Evolutionary conservation across 1,284 basidiomycete species (phyloP).

Genomic region (Leccinum griseonigrum): DNA sequence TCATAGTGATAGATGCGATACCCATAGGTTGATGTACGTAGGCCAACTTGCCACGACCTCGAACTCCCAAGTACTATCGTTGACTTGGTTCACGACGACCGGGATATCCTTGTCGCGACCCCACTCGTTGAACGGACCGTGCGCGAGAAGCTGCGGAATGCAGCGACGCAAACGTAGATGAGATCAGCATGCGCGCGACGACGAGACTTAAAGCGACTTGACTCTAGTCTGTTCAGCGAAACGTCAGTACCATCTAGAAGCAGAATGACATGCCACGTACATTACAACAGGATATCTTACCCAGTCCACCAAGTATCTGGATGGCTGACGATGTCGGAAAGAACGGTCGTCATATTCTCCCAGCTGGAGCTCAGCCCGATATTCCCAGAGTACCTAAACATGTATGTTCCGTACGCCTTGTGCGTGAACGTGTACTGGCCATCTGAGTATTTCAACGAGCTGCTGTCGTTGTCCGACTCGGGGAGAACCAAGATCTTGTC

Average conservation of each 20-base stretch:
- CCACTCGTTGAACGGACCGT: conserved; percentile 88
- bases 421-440: conserved; percentile 74
- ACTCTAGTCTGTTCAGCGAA: conserved; percentile 65
- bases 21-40: not conserved
- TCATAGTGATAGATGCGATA: no score
- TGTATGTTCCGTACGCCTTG: conserved; percentile 84
- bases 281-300: conserved; percentile 84
- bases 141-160: conserved; percentile 80
- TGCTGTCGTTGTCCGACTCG: conserved; percentile 69
- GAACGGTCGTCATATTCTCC: conserved; percentile 68
- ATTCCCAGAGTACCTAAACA: conserved; percentile 78
- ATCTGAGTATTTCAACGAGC: conserved; percentile 57
- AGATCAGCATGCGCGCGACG: conserved; percentile 78
- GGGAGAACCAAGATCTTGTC: conserved; percentile 84
- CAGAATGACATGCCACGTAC: conserved; percentile 40
- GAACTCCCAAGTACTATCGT: not conserved
- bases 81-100: not conserved
- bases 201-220: conserved; percentile 52
- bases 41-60: not conserved
- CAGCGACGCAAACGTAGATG: conserved; percentile 63
- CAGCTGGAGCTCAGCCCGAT: conserved; percentile 78
- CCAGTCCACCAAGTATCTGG: conserved; percentile 62
- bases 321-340: conserved; percentile 30
- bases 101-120: conserved; percentile 76
- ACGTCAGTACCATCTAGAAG: conserved; percentile 1